Base-by-base conservation (phyloP, 2,329 filamentous ascomycete genomes). In the Neonectria ditissima region DNA sequence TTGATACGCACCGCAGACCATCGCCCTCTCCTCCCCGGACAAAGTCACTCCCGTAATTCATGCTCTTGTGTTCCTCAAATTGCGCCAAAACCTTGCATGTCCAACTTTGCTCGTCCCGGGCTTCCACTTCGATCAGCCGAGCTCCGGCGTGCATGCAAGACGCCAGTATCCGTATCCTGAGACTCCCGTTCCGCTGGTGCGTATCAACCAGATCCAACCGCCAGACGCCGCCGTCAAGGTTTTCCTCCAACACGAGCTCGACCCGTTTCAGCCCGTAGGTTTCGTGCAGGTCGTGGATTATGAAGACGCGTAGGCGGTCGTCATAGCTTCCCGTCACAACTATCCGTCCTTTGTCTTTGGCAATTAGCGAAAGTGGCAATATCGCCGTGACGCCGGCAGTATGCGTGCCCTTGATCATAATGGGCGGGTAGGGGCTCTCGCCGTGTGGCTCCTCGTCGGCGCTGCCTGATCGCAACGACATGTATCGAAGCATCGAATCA, bases 111-210 rank as follows among this genome's bases (percentile, higher is more conserved):
- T 65, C 78, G 1, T 78, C 71, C 1, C 76, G 74, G 26, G 80
- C 75, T 10, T 69, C 64, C 18, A 88, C 72, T 41, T 83, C 79
- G 7, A 91, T 73, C n/a, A 98, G 79, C 57, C 90, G 87, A 10
- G 88, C 85, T 1, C 96, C 96, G 2, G 92, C 93, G 80, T 97
- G 92, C 95, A 98, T 98, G 75, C 96, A 97, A 48, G 93, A 97
- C 16, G 91, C 94, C 43, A 97, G 81, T n/a, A 97, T 80, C 47
- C 84, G 76, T 28, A 80, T 62, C 51, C 75, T 75, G 66, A 73
- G 75, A 10, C 47, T 63, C 59, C 75, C 78, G 5, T 50, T 65
- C n/a, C 55, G 68, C 18, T 64, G 63, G 18, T 67, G 71, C 18
- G 75, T 55, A 2, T 77, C 73, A 10, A 93, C 79, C 41, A 91